Evolutionary conservation across 1,139 yeast species (phyloP), one percentile per base, ranked within the genome.

Genomic region (Pichia sp.): DNA sequence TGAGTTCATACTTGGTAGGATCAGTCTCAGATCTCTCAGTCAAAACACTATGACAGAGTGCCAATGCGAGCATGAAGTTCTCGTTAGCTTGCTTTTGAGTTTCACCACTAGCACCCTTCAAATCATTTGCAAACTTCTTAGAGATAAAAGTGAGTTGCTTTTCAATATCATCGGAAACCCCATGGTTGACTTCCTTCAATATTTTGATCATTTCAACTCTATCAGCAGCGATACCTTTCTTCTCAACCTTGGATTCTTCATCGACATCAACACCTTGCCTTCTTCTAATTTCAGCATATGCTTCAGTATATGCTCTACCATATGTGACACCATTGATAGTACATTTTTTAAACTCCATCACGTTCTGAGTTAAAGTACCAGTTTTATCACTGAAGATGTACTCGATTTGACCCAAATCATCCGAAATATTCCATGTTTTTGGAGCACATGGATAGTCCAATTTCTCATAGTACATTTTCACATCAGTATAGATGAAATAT

Each of bases 331-430:
- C 97, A 51, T 77, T 77, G 42, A 91, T 81, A 3, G 96, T 77
- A 57, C 95, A 84, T 58, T 91, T 91, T 52, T 86, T 86, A 62
- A 88, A 88, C 59, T 88, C 96, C 98, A 91, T 91, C 28, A 88
- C 84, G 56, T 91, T 91, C 58, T 88, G 97, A 2, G 98, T 91
- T 50, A 91, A 67, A 0, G 98, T 91, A 41, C 98, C 98, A 1
- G 98, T 91, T 60, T 91, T 91, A 62, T 91, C 98, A 54, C 95
- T 84, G 60, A 91, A 91, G 32, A 91, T 78, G 55, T 88, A 91
- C 59, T 91, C 97, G 50, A 91, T 83, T 61, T 91, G 98, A 22
- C 98, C 98, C 53, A 91, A 68, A 59, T 91, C 98, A 63, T 91
- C 98, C 11, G 96, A 86, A 38, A 91, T 88, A 55, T 83, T 86